A percentile compares a stretch with the other conserved stretches of the same genome.
Conservation (phyloP, 2,329 filamentous ascomycete species). For the Hypoxylon sp. region DNA sequence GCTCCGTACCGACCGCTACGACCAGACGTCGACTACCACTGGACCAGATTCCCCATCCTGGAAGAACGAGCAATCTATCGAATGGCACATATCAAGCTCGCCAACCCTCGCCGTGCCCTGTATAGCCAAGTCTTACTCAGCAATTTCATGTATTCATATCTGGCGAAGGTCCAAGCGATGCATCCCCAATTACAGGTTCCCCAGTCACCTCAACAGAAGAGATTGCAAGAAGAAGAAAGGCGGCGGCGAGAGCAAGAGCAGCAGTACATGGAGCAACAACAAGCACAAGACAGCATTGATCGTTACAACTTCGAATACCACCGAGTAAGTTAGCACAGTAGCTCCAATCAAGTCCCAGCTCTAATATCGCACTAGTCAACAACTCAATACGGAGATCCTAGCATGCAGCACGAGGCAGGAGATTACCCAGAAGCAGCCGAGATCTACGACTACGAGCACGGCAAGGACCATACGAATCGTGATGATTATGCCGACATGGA, state of each 20-base stretch:
- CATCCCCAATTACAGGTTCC: constrained; percentile 95
- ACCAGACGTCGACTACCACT: constrained; percentile 94
- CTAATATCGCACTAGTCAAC: constrained; percentile 55
- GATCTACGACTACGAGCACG: constrained; percentile 68
- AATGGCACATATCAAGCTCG: constrained; percentile 98
- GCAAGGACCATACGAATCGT: constrained; percentile 60
- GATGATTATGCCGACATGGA: constrained; percentile 57
- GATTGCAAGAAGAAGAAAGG: constrained; percentile 66
- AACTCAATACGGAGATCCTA: constrained; percentile 64
- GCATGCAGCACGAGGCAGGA: constrained; percentile 59
- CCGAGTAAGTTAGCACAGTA: constrained; percentile 58
- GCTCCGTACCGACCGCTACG: constrained; percentile 77
- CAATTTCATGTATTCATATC: constrained; percentile 99
- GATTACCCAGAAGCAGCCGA: constrained; percentile 68
- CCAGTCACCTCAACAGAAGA: constrained; percentile 81
- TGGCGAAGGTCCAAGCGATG: constrained; percentile 99
- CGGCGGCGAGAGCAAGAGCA: constrained; percentile 66
- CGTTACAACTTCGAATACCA: constrained; percentile 70
- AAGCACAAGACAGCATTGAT: constrained; percentile 61
- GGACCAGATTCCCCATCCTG: constrained; percentile 93
- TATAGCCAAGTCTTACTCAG: constrained; percentile 96
- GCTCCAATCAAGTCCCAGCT: not conserved
- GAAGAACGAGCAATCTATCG: constrained; percentile 98
- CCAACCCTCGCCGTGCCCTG: constrained; percentile 92
- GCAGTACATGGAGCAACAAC: constrained; percentile 63